Base-by-base conservation (phyloP, 371 early-diverging fungal genomes). In the Syncephalastrum sp. region DNA sequence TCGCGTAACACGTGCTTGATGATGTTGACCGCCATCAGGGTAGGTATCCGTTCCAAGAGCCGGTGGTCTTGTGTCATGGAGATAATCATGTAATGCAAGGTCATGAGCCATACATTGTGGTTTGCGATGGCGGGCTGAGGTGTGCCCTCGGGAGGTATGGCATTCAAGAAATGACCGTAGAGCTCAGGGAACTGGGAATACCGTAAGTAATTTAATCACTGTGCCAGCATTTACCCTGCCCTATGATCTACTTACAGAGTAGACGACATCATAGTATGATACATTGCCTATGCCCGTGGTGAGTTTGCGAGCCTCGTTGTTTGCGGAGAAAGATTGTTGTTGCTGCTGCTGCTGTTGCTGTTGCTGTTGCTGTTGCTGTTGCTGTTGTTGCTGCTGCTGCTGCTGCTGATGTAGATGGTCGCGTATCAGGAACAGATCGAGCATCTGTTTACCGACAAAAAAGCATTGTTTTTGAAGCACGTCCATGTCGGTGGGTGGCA, bases 1-100 rank as follows among this genome's bases (percentile, higher is more conserved):
- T 79, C 76, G 46, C 70, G 61, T 23, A 76, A 45, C 5, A 79
- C 57, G 45, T 79, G 79, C 23, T 79, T 79, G 16, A 79, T 76
- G 12, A 79, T 72, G 43, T 79, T 74, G 52, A 79, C 72, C 5
- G 76, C 79, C 61, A 74, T 70, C 0, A 61, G 15, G 4, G 79
- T 74, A 4, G 74, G 74, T 54, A 76, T 70, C 17, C 64, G 59
- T 21, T 79, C 79, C 15, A 75, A 44, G 6, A 74, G 25, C n/a
- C 68, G 68, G 46, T 54, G 65, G 29, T 78, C 78, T 54, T 78
- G 78, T 1, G 59, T 46, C 14, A 75, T 65, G n/a, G 75, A 72
- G 0, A 48, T 53, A 0, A 60, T 69, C 68, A 78, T 61, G 41
- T 75, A 75, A 45, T 67, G 53, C 1, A 78, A 21, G 12, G 78